phyloP scores from a whole-genome alignment of 106 monocot genomes.

The Dendrobium chrysotoxum region DNA sequence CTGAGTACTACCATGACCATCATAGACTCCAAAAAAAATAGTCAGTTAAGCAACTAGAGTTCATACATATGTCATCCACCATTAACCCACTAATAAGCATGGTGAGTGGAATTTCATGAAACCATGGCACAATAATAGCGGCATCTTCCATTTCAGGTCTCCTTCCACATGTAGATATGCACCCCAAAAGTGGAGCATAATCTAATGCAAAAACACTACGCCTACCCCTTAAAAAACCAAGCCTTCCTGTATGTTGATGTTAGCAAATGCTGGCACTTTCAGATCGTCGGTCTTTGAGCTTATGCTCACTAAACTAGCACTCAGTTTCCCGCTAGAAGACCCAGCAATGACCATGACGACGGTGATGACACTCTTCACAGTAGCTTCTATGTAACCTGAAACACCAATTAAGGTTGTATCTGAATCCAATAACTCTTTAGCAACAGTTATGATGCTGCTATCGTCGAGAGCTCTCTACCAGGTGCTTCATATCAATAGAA shows the following conservation, averaged over 20 bases:
- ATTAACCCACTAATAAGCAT: conserved; percentile 26
- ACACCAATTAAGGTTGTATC: conserved; percentile 10
- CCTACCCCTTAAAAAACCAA: background rate
- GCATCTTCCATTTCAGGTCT: conserved; percentile 90
- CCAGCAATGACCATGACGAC: background rate
- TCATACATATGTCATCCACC: conserved; percentile 14
- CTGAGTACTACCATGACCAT: conserved; percentile 10
- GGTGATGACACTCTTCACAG: conserved; percentile 1
- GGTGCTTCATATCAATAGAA: conserved; percentile 15
- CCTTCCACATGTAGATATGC: conserved; percentile 45
- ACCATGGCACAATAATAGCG: conserved; percentile 32
- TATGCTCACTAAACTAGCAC: background rate
- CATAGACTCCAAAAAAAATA: conserved; percentile 9
- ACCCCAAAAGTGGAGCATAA: conserved; percentile 62
- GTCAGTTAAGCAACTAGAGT: background rate
- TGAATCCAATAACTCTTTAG: conserved; percentile 20
- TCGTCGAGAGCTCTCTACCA: conserved; percentile 23
- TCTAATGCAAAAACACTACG: conserved; percentile 9
- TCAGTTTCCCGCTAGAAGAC: conserved; percentile 1
- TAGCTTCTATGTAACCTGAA: background rate
- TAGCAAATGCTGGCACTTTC: conserved; percentile 6
- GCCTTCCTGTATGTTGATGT: conserved; percentile 9
- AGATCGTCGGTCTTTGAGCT: conserved; percentile 3
- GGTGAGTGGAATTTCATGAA: conserved; percentile 46
- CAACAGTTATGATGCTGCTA: conserved; percentile 20